These are phyloP conservation scores for Taiwanofungus camphoratus DNA, from an alignment of 1,284 basidiomycete genomes.

Conservation along the genomic window DNA sequence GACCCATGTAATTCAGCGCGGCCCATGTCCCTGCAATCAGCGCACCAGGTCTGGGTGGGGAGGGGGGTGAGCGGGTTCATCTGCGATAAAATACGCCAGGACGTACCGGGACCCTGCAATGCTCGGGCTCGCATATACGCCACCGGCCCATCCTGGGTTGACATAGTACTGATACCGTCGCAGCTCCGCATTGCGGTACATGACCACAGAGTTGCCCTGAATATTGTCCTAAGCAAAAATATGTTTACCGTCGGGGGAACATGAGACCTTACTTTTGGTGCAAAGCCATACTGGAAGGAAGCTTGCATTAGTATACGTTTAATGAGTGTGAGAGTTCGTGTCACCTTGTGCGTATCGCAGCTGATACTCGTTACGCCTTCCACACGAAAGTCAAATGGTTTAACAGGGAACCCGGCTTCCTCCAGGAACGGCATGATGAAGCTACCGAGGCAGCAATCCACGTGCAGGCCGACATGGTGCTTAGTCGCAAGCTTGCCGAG, in stretches of 20 bases:
- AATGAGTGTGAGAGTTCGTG: neutral
- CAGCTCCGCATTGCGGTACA: slow-evolving; percentile 77
- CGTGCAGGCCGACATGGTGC: slow-evolving; percentile 84
- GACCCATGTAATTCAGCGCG: slow-evolving; percentile 89
- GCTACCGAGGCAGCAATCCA: slow-evolving; percentile 89
- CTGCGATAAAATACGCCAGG: slow-evolving; percentile 1
- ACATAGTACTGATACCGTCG: slow-evolving; percentile 83
- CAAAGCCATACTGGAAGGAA: slow-evolving; percentile 64
- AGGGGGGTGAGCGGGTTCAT: slow-evolving; percentile 1
- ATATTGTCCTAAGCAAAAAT: neutral
- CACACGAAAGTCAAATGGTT: slow-evolving; percentile 82
- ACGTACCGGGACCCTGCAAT: slow-evolving; percentile 82
- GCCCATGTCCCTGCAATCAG: slow-evolving; percentile 96
- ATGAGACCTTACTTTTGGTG: slow-evolving; percentile 59
- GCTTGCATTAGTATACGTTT: no score
- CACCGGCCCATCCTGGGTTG: slow-evolving; percentile 73
- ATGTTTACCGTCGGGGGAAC: neutral
- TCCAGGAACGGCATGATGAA: slow-evolving; percentile 92
- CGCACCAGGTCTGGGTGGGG: slow-evolving; percentile 67
- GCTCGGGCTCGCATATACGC: slow-evolving; percentile 80
- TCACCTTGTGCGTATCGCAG: slow-evolving; percentile 89
- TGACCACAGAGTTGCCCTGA: slow-evolving; percentile 89
- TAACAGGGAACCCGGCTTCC: slow-evolving; percentile 36
- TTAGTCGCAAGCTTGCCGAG: slow-evolving; percentile 74
- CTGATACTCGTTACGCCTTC: slow-evolving; percentile 86